These are phyloP conservation scores for Claviceps fusiformis DNA, from an alignment of 2,329 filamentous ascomycete species.

Conservation along the genomic window DNA sequence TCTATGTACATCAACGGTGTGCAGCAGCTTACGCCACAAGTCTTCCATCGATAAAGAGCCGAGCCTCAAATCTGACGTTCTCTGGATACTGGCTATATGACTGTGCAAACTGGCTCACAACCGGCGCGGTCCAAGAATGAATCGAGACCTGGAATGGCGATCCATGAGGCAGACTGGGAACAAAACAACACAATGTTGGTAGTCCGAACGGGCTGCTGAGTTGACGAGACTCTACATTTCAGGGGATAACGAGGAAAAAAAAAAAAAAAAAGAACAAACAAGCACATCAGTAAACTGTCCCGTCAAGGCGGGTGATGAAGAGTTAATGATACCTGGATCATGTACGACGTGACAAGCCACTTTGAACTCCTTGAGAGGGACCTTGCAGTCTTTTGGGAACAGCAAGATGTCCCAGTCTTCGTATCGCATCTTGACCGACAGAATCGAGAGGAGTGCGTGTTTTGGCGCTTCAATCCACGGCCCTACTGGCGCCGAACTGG, in stretches of 20 bases:
- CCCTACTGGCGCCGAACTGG: not conserved
- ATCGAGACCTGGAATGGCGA: conserved; percentile 58
- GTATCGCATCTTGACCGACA: conserved; percentile 53
- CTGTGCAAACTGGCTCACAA: conserved; percentile 42
- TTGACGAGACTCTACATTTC: conserved; percentile 34
- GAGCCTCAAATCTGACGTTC: conserved; percentile 47
- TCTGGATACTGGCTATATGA: conserved; percentile 43
- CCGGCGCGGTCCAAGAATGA: conserved; percentile 56
- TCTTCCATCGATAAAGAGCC: conserved; percentile 55
- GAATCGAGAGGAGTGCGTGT: not conserved
- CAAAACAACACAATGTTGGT: conserved; percentile 59
- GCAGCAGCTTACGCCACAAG: conserved; percentile 37
- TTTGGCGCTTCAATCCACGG: not conserved
- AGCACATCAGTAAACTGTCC: not conserved
- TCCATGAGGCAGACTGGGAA: conserved; percentile 47
- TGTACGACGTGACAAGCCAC: conserved; percentile 60
- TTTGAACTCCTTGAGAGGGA: conserved; percentile 72
- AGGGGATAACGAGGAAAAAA: not conserved
- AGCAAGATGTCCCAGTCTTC: conserved; percentile 77
- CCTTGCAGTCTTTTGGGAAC: conserved; percentile 52
- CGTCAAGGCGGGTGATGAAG: not conserved
- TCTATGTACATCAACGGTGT: not conserved
- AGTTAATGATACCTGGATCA: conserved; percentile 24
- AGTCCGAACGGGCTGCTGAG: conserved; percentile 34
- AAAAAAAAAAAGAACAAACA: too few species aligned